Percentiles rank a stretch among this genome's conserved stretches.
Conservation (phyloP, 1,284 basidiomycete genomes). For the Ceratobasidium sp. region DNA sequence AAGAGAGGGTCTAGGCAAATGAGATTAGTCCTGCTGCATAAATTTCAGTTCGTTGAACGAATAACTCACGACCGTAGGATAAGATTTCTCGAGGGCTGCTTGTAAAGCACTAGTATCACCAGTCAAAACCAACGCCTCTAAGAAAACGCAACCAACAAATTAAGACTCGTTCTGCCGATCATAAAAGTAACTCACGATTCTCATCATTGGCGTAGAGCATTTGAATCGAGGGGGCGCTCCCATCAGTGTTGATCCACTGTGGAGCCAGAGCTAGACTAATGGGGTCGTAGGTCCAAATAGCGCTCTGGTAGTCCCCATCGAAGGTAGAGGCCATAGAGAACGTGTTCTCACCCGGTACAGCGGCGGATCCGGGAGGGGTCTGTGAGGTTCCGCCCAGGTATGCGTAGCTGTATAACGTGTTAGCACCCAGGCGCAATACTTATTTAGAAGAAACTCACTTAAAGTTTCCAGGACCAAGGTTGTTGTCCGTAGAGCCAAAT, state of each 20-base stretch:
- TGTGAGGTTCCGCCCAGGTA: neutral
- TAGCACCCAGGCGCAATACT: neutral
- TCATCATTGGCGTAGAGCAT: constrained; percentile 15
- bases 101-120: neutral
- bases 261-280: constrained; percentile 17
- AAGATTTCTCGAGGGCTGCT: neutral
- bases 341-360: neutral
- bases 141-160: neutral
- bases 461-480: neutral
- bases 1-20: constrained; percentile 14
- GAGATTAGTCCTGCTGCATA: neutral
- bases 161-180: neutral
- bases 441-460: constrained; percentile 3
- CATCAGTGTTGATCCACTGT: constrained; percentile 44
- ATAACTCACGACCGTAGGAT: constrained; percentile 24
- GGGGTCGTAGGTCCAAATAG: constrained; percentile 44
- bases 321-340: constrained; percentile 6
- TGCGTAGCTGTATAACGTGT: neutral
- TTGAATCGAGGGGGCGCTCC: neutral
- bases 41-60: neutral
- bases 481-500: neutral
- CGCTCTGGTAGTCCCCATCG: constrained; percentile 6
- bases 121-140: constrained; percentile 3
- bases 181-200: neutral
- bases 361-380: neutral